phyloP scores from a whole-genome alignment of 495 filamentous ascomycete genomes.

The Penicillium bovifimosum region DNA sequence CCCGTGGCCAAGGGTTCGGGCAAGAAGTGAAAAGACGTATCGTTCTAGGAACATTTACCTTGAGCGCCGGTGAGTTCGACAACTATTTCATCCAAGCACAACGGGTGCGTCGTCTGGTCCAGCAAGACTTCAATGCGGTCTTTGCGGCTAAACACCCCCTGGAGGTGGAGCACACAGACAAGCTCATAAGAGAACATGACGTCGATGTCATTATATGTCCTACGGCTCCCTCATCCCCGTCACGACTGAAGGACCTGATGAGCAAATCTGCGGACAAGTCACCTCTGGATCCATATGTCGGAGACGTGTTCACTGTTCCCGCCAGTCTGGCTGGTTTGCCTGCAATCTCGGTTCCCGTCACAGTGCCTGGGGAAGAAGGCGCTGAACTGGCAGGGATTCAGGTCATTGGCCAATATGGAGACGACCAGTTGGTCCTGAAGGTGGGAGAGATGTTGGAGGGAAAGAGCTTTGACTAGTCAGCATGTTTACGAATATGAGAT shows the following conservation, averaged over 20 bases:
- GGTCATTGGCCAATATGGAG: slow-evolving; percentile 84
- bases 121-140: slow-evolving; percentile 74
- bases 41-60: slow-evolving; percentile 80
- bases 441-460: slow-evolving; percentile 37
- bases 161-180: slow-evolving; percentile 21
- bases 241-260: slow-evolving; percentile 50
- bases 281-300: slow-evolving; percentile 65
- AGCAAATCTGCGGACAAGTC: slow-evolving; percentile 24
- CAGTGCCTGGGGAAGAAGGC: slow-evolving; percentile 17
- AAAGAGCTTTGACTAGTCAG: slow-evolving; percentile 5
- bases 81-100: slow-evolving; percentile 98
- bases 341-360: slow-evolving; percentile 76
- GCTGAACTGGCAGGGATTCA: slow-evolving; percentile 65
- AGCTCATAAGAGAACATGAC: slow-evolving; percentile 27
- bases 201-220: slow-evolving; percentile 90
- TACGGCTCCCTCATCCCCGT: slow-evolving; percentile 74
- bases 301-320: slow-evolving; percentile 93
- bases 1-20: slow-evolving; percentile 69
- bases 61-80: slow-evolving; percentile 86
- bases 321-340: slow-evolving; percentile 90
- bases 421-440: slow-evolving; percentile 58
- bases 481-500: not conserved
- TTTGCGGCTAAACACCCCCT: slow-evolving; percentile 68
- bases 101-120: slow-evolving; percentile 74
- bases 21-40: slow-evolving; percentile 81